phyloP scores from a whole-genome alignment of 2,329 filamentous ascomycete species.

The Phyllosticta capitalensis region DNA sequence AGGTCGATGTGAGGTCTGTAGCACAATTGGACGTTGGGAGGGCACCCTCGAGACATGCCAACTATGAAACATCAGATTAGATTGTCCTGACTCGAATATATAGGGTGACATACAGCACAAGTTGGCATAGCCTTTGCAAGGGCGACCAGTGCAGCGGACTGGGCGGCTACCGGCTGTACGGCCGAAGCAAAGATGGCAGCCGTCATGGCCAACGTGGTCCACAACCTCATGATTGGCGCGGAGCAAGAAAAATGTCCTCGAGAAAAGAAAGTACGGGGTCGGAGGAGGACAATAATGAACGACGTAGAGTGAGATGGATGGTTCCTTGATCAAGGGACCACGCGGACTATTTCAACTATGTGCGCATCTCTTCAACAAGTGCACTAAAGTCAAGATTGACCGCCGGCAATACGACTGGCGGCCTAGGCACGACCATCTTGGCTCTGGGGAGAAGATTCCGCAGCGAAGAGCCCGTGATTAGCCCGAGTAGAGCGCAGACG shows the following conservation, averaged over 20 bases:
- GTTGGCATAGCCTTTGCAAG: constrained; percentile 1
- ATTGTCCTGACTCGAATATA: neutral
- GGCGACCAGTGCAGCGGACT: neutral
- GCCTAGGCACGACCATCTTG: neutral
- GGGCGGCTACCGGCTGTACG: neutral
- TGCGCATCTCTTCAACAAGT: neutral
- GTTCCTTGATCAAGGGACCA: neutral
- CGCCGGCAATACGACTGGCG: neutral
- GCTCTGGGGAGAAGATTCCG: neutral
- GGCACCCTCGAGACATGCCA: constrained; percentile 16
- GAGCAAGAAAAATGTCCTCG: neutral
- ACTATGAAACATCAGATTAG: constrained; percentile 10
- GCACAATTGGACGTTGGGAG: constrained; percentile 28
- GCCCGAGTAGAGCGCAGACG: neutral
- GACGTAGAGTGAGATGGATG: neutral
- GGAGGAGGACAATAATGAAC: neutral
- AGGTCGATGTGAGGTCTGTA: constrained; percentile 26
- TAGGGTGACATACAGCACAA: constrained; percentile 3
- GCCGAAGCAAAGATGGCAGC: neutral
- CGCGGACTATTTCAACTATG: neutral
- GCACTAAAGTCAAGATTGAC: neutral
- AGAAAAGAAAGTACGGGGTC: neutral
- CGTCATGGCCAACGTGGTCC: constrained; percentile 9
- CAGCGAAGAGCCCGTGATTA: neutral
- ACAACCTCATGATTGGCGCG: constrained; percentile 6